phyloP scores from a whole-genome alignment of 208 protist genomes.

The Wallacemonas sp. region DNA sequence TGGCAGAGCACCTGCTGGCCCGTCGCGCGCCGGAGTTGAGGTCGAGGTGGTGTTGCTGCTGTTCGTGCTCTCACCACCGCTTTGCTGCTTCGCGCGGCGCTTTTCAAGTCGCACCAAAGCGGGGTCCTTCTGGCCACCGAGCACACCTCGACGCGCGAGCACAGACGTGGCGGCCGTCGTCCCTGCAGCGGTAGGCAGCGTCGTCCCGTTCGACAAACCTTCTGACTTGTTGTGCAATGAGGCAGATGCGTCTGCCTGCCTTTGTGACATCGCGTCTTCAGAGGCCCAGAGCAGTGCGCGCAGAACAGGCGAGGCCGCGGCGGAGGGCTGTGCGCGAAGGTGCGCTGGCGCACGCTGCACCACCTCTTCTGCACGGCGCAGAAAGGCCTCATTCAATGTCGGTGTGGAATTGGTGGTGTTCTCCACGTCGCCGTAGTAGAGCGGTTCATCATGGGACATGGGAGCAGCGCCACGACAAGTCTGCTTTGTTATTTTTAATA shows the following conservation, averaged over 20 bases:
- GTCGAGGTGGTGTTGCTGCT: background rate
- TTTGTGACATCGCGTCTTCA: background rate
- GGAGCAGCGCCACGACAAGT: background rate
- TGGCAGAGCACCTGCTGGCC: slow-evolving; percentile 24
- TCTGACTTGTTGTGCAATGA: background rate
- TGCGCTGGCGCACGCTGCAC: slow-evolving; percentile 10
- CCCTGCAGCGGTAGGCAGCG: background rate
- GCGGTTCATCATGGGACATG: background rate
- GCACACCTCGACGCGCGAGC: slow-evolving; percentile 57
- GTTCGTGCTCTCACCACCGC: background rate
- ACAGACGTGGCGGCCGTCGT: slow-evolving; percentile 19
- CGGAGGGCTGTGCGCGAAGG: slow-evolving; percentile 27
- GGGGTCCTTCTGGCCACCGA: slow-evolving; percentile 46
- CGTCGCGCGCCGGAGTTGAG: background rate
- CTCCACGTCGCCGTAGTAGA: background rate
- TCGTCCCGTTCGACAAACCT: slow-evolving; percentile 11
- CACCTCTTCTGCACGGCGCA: background rate
- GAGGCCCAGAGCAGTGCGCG: slow-evolving; percentile 27
- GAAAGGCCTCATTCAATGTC: slow-evolving; percentile 37
- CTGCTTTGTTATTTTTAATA: background rate
- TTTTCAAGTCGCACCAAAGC: slow-evolving; percentile 52
- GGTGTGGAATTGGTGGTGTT: background rate
- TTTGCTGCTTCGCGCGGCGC: slow-evolving; percentile 22
- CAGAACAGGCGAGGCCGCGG: slow-evolving; percentile 44
- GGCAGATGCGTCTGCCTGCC: background rate